phyloP scores from a whole-genome alignment of 2,329 filamentous ascomycete genomes.

The Saccharata proteae region DNA sequence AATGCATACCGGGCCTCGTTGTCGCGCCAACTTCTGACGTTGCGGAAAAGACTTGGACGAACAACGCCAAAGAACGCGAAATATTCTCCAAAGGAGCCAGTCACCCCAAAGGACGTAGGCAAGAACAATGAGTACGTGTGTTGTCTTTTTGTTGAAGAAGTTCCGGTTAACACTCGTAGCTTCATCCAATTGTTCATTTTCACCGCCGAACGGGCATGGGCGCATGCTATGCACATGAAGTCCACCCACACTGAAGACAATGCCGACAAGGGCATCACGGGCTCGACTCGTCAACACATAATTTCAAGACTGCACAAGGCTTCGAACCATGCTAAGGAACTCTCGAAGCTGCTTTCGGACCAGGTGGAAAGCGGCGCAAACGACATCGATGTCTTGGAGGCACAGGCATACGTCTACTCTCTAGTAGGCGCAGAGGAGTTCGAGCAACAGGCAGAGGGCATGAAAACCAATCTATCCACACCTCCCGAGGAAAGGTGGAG shows the following conservation, averaged over 20 bases:
- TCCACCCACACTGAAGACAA: constrained; percentile 66
- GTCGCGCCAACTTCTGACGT: constrained; percentile 67
- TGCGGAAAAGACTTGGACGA: constrained; percentile 74
- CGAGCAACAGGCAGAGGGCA: constrained; percentile 58
- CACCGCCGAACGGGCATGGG: constrained; percentile 83
- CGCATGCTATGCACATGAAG: constrained; percentile 92
- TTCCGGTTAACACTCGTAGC: constrained; percentile 31
- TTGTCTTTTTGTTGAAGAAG: constrained; percentile 6
- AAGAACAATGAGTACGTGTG: constrained; percentile 59
- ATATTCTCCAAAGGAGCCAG: constrained; percentile 56
- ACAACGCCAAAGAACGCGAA: constrained; percentile 79
- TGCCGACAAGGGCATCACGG: constrained; percentile 58
- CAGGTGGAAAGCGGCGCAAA: constrained; percentile 51
- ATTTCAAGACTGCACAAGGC: constrained; percentile 79
- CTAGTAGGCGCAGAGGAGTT: constrained; percentile 68
- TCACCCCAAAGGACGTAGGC: constrained; percentile 65
- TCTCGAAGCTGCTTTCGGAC: constrained; percentile 56
- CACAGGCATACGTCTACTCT: constrained; percentile 68
- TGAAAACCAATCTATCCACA: constrained; percentile 16
- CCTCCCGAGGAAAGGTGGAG: constrained; percentile 51
- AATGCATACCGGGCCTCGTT: constrained; percentile 70
- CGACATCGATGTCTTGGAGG: constrained; percentile 66
- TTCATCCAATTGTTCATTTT: constrained; percentile 70
- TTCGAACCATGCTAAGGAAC: constrained; percentile 52
- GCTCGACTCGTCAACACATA: constrained; percentile 75